Percentiles rank a stretch among this genome's conserved stretches.
Conservation (phyloP, 2,329 filamentous ascomycete species). For the Ophiosphaerella herpotricha region DNA sequence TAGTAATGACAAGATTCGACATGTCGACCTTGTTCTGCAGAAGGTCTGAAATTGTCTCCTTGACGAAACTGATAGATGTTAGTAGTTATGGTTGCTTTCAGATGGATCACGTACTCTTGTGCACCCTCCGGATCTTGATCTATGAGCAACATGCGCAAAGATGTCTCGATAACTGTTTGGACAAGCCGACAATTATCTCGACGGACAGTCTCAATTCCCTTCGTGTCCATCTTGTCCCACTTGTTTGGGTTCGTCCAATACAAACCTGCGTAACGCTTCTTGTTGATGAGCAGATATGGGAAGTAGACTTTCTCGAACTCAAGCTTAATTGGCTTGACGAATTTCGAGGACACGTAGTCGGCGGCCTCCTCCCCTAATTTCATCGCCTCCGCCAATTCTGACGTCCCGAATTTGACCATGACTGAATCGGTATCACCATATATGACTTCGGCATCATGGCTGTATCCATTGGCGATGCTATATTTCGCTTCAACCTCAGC, state of each 20-base stretch:
- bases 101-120: constrained; percentile 73
- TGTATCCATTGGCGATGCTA: constrained; percentile 91
- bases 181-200: constrained; percentile 95
- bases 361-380: constrained; percentile 93
- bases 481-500: constrained; percentile 91
- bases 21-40: constrained; percentile 98
- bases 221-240: constrained; percentile 99
- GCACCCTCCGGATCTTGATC: constrained; percentile 88
- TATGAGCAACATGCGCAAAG: constrained; percentile 92
- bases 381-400: constrained; percentile 87
- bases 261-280: constrained; percentile 97
- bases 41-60: constrained; percentile 63
- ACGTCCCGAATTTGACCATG: constrained; percentile 98
- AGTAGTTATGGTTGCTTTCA: constrained; percentile 44
- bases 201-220: constrained; percentile 97
- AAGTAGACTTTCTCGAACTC: constrained; percentile 99
- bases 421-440: constrained; percentile 99
- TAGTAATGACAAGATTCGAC: constrained; percentile 99
- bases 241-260: constrained; percentile 96
- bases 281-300: constrained; percentile 98
- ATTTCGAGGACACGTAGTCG: constrained; percentile 85
- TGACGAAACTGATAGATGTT: constrained; percentile 6
- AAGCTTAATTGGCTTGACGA: constrained; percentile 95
- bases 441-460: constrained; percentile 92
- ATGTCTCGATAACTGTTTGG: constrained; percentile 96